Evolutionary conservation across 2,329 filamentous ascomycete species (phyloP).

Genomic region (Pezicula radicicola): DNA sequence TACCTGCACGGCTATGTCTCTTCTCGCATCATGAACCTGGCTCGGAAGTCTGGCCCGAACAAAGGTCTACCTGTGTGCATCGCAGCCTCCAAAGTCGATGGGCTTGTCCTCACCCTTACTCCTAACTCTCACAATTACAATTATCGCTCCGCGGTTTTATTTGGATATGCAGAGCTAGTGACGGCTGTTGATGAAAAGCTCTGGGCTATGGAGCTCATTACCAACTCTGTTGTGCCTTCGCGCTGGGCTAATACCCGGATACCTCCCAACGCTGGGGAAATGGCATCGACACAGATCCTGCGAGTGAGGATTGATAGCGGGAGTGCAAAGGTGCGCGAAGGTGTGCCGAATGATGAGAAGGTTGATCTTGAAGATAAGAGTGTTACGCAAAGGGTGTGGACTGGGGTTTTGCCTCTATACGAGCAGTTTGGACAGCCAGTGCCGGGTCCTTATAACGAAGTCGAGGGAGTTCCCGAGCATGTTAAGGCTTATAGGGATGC

Average conservation of each 20-base stretch:
- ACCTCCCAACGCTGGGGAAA: constrained; percentile 69
- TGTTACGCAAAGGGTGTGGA: constrained; percentile 46
- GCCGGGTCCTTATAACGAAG: constrained; percentile 17
- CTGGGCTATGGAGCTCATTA: constrained; percentile 77
- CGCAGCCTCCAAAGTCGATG: constrained; percentile 72
- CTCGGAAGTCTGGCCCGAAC: constrained; percentile 20
- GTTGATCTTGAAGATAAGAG: constrained; percentile 42
- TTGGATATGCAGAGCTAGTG: constrained; percentile 69
- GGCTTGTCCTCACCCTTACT: constrained; percentile 74
- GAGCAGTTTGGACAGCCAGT: constrained; percentile 49
- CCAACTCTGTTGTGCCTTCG: constrained; percentile 65
- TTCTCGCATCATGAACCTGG: constrained; percentile 70
- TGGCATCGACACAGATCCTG: constrained; percentile 71
- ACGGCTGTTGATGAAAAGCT: constrained; percentile 66
- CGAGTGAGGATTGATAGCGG: constrained; percentile 66
- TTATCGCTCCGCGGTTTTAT: constrained; percentile 77
- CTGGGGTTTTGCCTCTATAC: constrained; percentile 60
- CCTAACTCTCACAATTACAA: constrained; percentile 86
- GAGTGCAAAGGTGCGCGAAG: constrained; percentile 72
- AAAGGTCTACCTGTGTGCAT: constrained; percentile 70
- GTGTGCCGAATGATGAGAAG: constrained; percentile 55
- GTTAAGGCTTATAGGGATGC: constrained; percentile 48
- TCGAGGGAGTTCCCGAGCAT: constrained; percentile 47
- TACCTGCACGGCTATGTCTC: constrained; percentile 56
- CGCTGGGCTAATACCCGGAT: constrained; percentile 68